Base-by-base conservation (phyloP, 352 stramenopile genomes). In the Pythium myriotylum region DNA sequence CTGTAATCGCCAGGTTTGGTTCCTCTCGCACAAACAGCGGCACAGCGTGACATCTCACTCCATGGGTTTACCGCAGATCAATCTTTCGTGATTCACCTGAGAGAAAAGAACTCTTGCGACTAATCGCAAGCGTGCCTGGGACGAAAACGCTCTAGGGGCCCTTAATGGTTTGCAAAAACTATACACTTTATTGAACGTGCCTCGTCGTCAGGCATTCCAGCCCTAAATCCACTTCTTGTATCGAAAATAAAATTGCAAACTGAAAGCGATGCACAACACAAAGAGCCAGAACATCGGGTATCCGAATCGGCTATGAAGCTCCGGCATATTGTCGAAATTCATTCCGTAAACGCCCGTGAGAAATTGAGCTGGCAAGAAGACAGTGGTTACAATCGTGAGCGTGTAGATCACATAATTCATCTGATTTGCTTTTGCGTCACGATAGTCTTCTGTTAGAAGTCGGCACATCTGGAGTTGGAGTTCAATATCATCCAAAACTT, bases 321-420 rank as follows among this genome's bases (percentile, higher is more conserved):
- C 86, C 1, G 84, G 84, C 85, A 95, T 95, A 51, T 93, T 84
- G 49, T 90, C 82, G 71, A 97, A 96, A 76, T 96, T 96, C 89
- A 96, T 96, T 48, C 89, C 87, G 54, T 93, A 95, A 43, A 96
- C 82, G 26, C 88, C 86, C 51, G 88, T 95, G 47, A 96, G 70
- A 58, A 96, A 96, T 65, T 96, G 88, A 26, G 83, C 83, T 0
- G 88, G 85, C 13, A 97, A 57, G 55, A 96, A 95, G 2, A 95
- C 84, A 6, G 84, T 93, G n/a, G 86, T 95, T 57, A 95, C 80
- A 51, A 95, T 88, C 35, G 87, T 96, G 24, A 96, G 76, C n/a
- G 82, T 93, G 73, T 96, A 96, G 54, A 97, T 92, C 24, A 94
- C 87, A 47, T 93, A 88, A 70, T 96, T 94, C 84, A 92, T 93